Base-by-base conservation (phyloP, 2,329 filamentous ascomycete genomes). In the Fusarium kyushuense region DNA sequence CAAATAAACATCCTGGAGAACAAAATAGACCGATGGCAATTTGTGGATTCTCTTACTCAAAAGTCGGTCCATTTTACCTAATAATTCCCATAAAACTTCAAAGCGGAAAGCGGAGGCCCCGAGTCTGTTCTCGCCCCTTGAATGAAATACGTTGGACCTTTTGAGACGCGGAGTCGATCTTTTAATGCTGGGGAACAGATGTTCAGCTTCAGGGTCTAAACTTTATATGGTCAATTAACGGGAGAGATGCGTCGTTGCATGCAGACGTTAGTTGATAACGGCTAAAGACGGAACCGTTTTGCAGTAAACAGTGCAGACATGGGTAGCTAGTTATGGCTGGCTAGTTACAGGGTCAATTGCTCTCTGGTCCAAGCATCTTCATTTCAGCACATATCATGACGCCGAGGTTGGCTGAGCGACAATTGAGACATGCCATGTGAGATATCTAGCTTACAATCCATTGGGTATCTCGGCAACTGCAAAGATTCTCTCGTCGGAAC, bases 21-120 rank as follows among this genome's bases (percentile, higher is more conserved):
- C 10, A 45, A 30, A 45, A 53, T 53, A 43, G 49, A 47, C 41
- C 45, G 45, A 65, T 61, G 21, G 32, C 54, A 29, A 55, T 68
- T 68, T 69, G 68, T 71, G 68, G 68, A 71, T 71, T 71, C 68
- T 45, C 41, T 71, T 71, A 71, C 68, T 66, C 65, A 71, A 54
- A 67, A 69, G 27, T 71, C 65, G 65, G 60, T 69, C 65, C 65
- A 69, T 71, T 71, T 71, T 71, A 71, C 68, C 55, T 71, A 71
- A 71, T 71, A 61, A 32, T 17, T 33, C 33, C 42, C 27, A 45
- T 21, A 43, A 45, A n/a, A 4, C 27, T 45, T 45, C 42, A 30
- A 30, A 30, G 42, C 42, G 42, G n/a, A 49, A 35, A 57, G 54
- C 60, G 60, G 65, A 66, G 65, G 52, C 40, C 4, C 55, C 67